Evolutionary conservation across 768 basidiomycete genomes (phyloP).

Genomic region (Pleurotus ostreatus): DNA sequence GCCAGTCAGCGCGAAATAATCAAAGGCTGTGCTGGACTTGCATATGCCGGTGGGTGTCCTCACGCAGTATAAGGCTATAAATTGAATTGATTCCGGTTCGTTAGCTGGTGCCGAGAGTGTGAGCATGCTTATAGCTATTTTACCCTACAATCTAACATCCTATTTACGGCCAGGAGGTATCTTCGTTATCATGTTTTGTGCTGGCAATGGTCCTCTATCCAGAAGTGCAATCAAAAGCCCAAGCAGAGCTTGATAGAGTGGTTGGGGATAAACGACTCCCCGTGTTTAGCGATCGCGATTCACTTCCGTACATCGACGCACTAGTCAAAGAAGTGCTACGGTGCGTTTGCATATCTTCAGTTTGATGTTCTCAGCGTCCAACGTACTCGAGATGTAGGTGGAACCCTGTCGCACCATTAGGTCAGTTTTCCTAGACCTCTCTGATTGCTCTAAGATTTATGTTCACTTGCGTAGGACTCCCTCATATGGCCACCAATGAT

Average conservation of each 20-base stretch:
- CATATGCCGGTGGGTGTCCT: conserved; percentile 7
- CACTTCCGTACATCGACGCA: conserved; percentile 26
- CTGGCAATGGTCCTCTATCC: conserved; percentile 22
- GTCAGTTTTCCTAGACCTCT: conserved; percentile 9
- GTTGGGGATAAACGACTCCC: conserved; percentile 26
- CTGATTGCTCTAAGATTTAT: not conserved
- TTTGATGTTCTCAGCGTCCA: not conserved
- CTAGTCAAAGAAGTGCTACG: conserved; percentile 24
- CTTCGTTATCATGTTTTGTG: conserved; percentile 19
- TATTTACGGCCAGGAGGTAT: conserved; percentile 16
- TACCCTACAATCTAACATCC: not conserved
- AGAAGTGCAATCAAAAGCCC: conserved; percentile 22
- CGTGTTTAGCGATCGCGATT: conserved; percentile 20
- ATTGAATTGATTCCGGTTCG: not conserved
- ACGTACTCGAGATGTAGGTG: not conserved
- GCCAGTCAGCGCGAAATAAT: conserved; percentile 4
- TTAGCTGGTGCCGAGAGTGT: conserved; percentile 16
- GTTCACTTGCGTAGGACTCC: conserved; percentile 14
- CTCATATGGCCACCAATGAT: conserved; percentile 22
- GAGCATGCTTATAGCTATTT: not conserved
- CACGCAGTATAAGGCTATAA: not conserved
- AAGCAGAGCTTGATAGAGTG: conserved; percentile 28
- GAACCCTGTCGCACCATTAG: conserved; percentile 16
- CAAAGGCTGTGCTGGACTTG: conserved; percentile 6
- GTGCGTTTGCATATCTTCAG: not conserved